Percentiles rank a stretch among this genome's conserved stretches.
These are phyloP conservation scores for Ustilago xerochloae DNA, from an alignment of 1,284 basidiomycete species.

Conservation along the genomic window DNA sequence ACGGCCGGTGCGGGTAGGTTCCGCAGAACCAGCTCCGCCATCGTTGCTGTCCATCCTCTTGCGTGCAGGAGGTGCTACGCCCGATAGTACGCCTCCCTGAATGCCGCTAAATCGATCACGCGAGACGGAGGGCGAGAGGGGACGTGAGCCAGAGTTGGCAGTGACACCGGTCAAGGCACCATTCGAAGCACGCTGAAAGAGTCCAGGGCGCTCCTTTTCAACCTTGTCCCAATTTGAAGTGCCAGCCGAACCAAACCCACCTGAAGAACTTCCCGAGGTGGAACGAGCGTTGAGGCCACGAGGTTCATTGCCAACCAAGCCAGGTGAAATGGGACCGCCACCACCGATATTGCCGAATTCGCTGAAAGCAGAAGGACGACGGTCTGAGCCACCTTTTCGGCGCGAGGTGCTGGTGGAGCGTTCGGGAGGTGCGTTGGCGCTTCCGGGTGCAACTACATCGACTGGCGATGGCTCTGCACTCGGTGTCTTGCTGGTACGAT, in stretches of 20 bases:
- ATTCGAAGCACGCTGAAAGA: slow-evolving; percentile 54
- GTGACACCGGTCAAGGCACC: slow-evolving; percentile 33
- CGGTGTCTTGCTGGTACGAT: slow-evolving; percentile 27
- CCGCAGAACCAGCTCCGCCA: slow-evolving; percentile 12
- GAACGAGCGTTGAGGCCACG: slow-evolving; percentile 55
- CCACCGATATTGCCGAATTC: slow-evolving; percentile 31
- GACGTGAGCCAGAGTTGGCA: slow-evolving; percentile 27
- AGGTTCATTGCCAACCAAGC: slow-evolving; percentile 34
- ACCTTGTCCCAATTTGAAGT: slow-evolving; percentile 40
- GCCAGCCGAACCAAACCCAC: slow-evolving; percentile 30
- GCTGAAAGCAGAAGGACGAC: slow-evolving; percentile 33
- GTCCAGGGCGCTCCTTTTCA: slow-evolving; percentile 51
- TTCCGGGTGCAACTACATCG: slow-evolving; percentile 16
- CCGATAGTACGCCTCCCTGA: slow-evolving; percentile 57
- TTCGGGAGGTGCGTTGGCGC: slow-evolving; percentile 17
- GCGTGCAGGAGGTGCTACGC: slow-evolving; percentile 52
- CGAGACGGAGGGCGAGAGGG: slow-evolving; percentile 45
- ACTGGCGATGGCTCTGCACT: slow-evolving; percentile 34
- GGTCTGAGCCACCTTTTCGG: slow-evolving; percentile 35
- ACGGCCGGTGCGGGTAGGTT: slow-evolving; percentile 18
- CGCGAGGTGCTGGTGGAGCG: slow-evolving; percentile 40
- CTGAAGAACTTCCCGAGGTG: slow-evolving; percentile 32
- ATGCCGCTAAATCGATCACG: slow-evolving; percentile 58
- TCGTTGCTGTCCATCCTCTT: slow-evolving; percentile 57
- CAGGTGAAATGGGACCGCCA: slow-evolving; percentile 34